phyloP scores from a whole-genome alignment of 305 asterid species.

The Fraxinus angustifolia region DNA sequence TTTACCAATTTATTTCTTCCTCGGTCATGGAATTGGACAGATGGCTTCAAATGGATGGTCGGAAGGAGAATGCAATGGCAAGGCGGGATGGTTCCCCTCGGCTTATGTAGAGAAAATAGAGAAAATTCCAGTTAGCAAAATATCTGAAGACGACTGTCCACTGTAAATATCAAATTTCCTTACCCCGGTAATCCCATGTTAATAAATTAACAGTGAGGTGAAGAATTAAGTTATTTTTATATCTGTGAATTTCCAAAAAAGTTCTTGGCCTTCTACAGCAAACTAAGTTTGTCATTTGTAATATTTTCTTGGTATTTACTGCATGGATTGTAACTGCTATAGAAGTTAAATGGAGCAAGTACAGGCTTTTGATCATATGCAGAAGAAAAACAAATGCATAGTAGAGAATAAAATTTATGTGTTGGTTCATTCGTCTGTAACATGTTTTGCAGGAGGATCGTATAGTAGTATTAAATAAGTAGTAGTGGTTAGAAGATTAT shows the following conservation, averaged over 20 bases:
- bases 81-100: slow-evolving; percentile 95
- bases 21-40: slow-evolving; percentile 26
- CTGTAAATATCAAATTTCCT: background rate
- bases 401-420: background rate
- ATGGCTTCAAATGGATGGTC: slow-evolving; percentile 86
- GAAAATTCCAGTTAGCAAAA: slow-evolving; percentile 35
- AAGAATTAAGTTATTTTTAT: background rate
- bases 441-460: background rate
- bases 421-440: background rate
- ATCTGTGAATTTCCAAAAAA: background rate
- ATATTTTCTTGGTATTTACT: background rate
- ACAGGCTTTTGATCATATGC: background rate
- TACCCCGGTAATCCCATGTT: background rate
- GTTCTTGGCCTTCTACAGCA: background rate
- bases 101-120: slow-evolving; percentile 61
- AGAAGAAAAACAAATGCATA: background rate
- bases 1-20: background rate
- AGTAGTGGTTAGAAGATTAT: background rate
- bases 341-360: background rate
- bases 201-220: background rate
- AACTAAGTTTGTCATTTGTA: background rate
- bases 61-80: slow-evolving; percentile 87
- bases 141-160: slow-evolving; percentile 27
- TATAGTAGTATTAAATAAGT: background rate
- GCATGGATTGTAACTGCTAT: background rate